Conservation (phyloP, 257 asterid genomes). For the Nicotiana otophora region DNA sequence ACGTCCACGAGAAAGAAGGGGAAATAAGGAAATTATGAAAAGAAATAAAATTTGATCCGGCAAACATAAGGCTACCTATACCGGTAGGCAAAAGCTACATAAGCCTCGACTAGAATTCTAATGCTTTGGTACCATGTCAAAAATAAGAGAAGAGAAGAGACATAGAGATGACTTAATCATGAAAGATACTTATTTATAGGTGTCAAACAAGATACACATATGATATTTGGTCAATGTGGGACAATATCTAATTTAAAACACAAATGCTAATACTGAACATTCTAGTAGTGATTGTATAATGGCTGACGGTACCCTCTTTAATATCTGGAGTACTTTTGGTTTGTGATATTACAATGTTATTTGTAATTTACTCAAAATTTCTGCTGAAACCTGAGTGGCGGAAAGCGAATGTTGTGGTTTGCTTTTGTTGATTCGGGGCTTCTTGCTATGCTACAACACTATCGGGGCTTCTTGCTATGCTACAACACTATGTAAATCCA, state of each 20-base stretch:
- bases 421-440: neutral
- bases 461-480: too few relatives aligned
- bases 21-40: neutral
- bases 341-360: neutral
- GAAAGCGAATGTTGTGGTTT: neutral
- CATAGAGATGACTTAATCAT: neutral
- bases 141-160: neutral
- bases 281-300: neutral
- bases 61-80: neutral
- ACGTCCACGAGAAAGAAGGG: neutral
- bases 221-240: neutral
- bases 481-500: too few relatives aligned
- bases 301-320: neutral
- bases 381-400: neutral
- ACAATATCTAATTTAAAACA: neutral
- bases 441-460: too few relatives aligned
- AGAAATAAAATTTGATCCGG: neutral
- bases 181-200: neutral
- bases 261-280: neutral
- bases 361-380: neutral
- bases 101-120: neutral
- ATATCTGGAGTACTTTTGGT: neutral
- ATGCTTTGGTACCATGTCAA: neutral
- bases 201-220: neutral
- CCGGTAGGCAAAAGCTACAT: neutral